Evolutionary conservation across 2,329 filamentous ascomycete genomes (phyloP).

Genomic region (Colletotrichum euphorbiae): DNA sequence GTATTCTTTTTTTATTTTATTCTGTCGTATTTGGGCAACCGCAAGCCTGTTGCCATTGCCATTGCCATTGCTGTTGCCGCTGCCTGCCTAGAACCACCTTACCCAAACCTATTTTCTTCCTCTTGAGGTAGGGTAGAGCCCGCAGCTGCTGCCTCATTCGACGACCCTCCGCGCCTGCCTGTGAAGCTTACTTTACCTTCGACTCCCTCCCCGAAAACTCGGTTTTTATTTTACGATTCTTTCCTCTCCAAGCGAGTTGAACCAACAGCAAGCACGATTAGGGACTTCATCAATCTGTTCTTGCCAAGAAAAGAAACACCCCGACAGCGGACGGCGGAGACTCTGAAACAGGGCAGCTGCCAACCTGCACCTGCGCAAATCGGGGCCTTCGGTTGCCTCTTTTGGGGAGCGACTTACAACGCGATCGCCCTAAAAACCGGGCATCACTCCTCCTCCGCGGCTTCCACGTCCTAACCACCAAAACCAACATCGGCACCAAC

Average conservation of each 20-base stretch:
- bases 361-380: constrained; percentile 9
- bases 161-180: neutral
- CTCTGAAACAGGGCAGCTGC: neutral
- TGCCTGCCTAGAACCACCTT: neutral
- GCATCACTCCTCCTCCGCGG: too few species aligned
- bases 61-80: neutral
- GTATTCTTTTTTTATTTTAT: constrained; percentile 4
- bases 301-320: neutral
- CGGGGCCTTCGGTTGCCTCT: constrained; percentile 6
- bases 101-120: neutral
- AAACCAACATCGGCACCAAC: too few species aligned
- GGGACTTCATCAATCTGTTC: neutral
- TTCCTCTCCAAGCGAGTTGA: neutral
- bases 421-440: too few species aligned
- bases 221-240: neutral
- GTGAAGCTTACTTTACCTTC: neutral
- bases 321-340: too few species aligned
- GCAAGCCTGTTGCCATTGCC: neutral
- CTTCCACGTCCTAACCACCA: too few species aligned
- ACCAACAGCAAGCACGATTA: neutral
- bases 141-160: neutral
- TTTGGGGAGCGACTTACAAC: constrained; percentile 25
- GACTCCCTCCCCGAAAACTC: constrained; percentile 3
- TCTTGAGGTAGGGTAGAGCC: too few species aligned
- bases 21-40: neutral